Percentiles rank a stretch among this genome's conserved stretches.
phyloP scores from a whole-genome alignment of 768 basidiomycete species.

The Sporobolomyces roseus region DNA sequence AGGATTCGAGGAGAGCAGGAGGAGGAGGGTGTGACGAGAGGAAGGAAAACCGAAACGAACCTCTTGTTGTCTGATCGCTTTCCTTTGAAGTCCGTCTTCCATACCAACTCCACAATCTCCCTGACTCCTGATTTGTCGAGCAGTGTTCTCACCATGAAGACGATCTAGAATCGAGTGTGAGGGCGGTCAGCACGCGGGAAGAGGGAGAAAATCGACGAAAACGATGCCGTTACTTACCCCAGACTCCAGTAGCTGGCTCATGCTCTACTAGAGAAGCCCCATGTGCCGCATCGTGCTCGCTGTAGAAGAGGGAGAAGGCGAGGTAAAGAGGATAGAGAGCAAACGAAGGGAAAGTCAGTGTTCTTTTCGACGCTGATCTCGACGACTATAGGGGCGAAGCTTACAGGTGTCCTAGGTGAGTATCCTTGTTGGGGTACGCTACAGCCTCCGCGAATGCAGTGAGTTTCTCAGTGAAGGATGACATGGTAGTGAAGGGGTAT shows the following conservation, averaged over 20 bases:
- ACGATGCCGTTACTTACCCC: slow-evolving; percentile 4
- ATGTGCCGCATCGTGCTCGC: slow-evolving; percentile 16
- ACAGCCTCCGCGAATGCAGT: not conserved
- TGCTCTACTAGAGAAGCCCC: slow-evolving; percentile 4
- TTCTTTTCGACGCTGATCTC: too few relatives aligned
- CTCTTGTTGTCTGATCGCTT: slow-evolving; percentile 13
- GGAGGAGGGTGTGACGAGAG: not conserved
- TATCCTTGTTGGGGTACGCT: slow-evolving; percentile 15
- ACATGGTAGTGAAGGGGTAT: not conserved
- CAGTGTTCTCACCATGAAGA: slow-evolving; percentile 15
- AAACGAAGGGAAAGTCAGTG: too few relatives aligned
- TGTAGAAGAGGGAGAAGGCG: too few relatives aligned
- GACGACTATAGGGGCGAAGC: too few relatives aligned
- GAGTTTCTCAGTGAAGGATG: slow-evolving; percentile 16
- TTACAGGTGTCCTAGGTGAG: not conserved
- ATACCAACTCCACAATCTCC: slow-evolving; percentile 17
- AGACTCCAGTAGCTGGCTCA: not conserved
- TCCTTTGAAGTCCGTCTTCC: slow-evolving; percentile 5
- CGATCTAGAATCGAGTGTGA: not conserved
- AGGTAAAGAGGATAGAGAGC: too few relatives aligned
- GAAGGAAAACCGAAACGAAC: not conserved
- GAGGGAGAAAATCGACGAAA: not conserved
- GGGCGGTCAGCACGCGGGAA: too few relatives aligned
- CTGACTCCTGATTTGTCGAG: slow-evolving; percentile 7
- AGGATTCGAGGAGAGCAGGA: too few relatives aligned